Evolutionary conservation across 805 yeast species (phyloP).

Genomic region (Kuraishia hungarica): DNA sequence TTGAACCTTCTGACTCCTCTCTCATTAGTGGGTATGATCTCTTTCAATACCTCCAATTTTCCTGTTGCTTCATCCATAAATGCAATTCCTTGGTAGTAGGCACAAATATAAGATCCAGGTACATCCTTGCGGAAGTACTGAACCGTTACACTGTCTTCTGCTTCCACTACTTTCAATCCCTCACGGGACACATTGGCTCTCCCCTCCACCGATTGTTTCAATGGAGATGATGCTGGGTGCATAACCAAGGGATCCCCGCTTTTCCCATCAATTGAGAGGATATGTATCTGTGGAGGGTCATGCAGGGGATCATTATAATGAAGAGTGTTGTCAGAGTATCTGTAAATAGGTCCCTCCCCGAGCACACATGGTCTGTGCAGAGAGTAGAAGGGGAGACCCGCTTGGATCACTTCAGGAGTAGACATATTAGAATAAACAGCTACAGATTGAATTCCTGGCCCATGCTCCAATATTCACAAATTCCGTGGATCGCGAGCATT

Average conservation of each 20-base stretch:
- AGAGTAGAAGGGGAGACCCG: conserved; percentile 8
- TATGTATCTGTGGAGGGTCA: conserved; percentile 17
- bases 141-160: conserved; percentile 22
- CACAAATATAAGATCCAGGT: conserved; percentile 20
- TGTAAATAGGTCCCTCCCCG: conserved; percentile 26
- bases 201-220: not conserved
- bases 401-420: not conserved
- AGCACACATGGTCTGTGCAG: conserved; percentile 18
- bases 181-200: conserved; percentile 9
- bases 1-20: conserved; percentile 14
- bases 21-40: conserved; percentile 18
- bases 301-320: conserved; percentile 23
- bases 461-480: too few relatives aligned
- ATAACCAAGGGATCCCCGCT: conserved; percentile 15
- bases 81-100: conserved; percentile 24
- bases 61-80: conserved; percentile 24
- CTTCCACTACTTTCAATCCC: conserved; percentile 14
- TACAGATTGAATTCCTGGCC: too few relatives aligned
- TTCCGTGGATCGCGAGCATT: too few relatives aligned
- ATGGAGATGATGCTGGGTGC: conserved; percentile 5
- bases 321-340: conserved; percentile 20
- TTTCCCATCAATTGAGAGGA: conserved; percentile 14
- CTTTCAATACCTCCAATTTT: conserved; percentile 18
- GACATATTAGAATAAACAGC: not conserved
- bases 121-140: conserved; percentile 19